Evolutionary conservation across 2,329 filamentous ascomycete species (phyloP), one percentile per base, ranked within the genome.

Genomic region (Pezizomycotina sp.): DNA sequence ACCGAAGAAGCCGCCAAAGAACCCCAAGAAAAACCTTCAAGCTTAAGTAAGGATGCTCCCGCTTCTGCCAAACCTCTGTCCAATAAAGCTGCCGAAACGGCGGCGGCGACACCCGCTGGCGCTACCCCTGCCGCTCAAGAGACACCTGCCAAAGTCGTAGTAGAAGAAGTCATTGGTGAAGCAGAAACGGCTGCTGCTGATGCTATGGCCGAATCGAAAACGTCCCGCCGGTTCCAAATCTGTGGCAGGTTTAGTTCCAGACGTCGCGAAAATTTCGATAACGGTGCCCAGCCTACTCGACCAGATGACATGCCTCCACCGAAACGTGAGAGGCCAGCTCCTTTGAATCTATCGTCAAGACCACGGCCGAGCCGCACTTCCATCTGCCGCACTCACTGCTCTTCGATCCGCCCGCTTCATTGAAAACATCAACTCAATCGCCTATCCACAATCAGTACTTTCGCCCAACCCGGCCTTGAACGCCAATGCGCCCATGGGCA

Each of bases 401-500:
- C 69, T 98, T 45, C 86, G 89, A 62, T 86, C 83, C 12, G 81
- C 89, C 37, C 78, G 84, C 32, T 86, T 92, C 63, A 65, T 98
- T 38, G 71, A 77, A 31, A 72, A 86, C 45, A 73, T 84, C 47
- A 75, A 72, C 53, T 73, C 79, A 51, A 66, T 82, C 44, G 69
- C 77, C 25, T 98, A 98, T 56, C 86, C 89, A 10, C 62, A 71
- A 3, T 78, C 80, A 36, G 77, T 95, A 56, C 71, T 68, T 43
- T 92, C 84, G 16, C 89, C 89, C 5, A 95, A 93, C 60, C 82
- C 86, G 7, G 80, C 86, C 2, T 62, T 93, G 47, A 98, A 95
- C 58, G 64, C 69, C 25, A 61, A 52, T 43, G 77, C 77, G 10
- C 77, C 81, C 18, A 66, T 71, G 21, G 80, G 77, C 58, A 86